These are phyloP conservation scores for Parathielavia hyrcaniae DNA, from an alignment of 495 filamentous ascomycete genomes.

Conservation along the genomic window DNA sequence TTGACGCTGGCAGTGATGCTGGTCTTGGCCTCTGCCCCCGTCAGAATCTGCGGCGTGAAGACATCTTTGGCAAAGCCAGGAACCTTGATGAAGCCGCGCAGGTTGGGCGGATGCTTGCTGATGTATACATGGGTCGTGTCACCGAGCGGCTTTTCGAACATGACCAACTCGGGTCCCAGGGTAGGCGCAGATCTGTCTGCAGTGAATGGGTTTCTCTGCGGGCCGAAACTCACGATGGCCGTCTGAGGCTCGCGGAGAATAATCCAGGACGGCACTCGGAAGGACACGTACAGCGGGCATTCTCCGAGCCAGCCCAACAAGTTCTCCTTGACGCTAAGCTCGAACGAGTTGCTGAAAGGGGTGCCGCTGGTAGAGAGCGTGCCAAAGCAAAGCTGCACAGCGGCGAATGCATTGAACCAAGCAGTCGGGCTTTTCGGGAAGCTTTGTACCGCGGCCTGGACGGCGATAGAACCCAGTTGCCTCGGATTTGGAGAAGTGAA, in stretches of 20 bases:
- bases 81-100: neutral
- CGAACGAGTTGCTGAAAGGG: conserved; percentile 26
- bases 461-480: conserved; percentile 12
- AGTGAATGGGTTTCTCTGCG: conserved; percentile 11
- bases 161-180: conserved; percentile 19
- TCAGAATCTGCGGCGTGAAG: neutral
- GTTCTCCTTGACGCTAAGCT: conserved; percentile 27
- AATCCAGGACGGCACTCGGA: conserved; percentile 31
- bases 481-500: conserved; percentile 5
- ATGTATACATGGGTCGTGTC: conserved; percentile 32
- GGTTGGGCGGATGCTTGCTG: conserved; percentile 22
- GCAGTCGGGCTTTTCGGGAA: conserved; percentile 3
- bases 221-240: conserved; percentile 21
- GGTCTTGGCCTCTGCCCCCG: neutral
- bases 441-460: conserved; percentile 17
- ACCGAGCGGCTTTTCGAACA: conserved; percentile 26
- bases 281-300: conserved; percentile 32
- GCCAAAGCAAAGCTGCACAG: conserved; percentile 36
- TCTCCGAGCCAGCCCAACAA: conserved; percentile 29
- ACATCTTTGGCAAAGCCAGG: neutral
- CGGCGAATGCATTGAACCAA: conserved; percentile 27
- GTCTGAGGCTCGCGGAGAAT: conserved; percentile 26
- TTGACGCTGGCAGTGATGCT: neutral
- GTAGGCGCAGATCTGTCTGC: neutral
- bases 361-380: conserved; percentile 22